Evolutionary conservation across 2,329 filamentous ascomycete species (phyloP), one percentile per base, ranked within the genome.

Genomic region (Drechslera avenae): DNA sequence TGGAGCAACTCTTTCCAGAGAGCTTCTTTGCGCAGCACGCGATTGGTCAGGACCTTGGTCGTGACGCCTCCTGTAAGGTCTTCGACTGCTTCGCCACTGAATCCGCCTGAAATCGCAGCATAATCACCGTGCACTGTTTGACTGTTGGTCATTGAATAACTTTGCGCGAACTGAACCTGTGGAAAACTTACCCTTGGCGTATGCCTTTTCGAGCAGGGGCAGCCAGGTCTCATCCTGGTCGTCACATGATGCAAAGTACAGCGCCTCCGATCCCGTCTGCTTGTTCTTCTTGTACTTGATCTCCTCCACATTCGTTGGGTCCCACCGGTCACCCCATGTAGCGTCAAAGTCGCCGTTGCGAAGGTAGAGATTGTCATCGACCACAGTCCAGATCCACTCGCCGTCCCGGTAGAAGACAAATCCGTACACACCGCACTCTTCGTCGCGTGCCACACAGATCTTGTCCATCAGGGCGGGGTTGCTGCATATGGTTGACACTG

Each of bases 281-380:
- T 88, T 83, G 1, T 82, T 85, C 61, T 83, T 84, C 32, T 83
- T 84, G 60, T 90, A 91, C 45, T 63, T 68, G 13, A 2, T 85
- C 82, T 60, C 89, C 83, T 57, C 86, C 82, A 37, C 53, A 13
- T 67, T 71, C 31, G 59, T 69, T 13, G 57, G 90, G 84, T 68
- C 90, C 83, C 70, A 91, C 81, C 60, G 89, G 79, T 37, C 90
- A 75, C 54, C 87, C 80, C 37, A 88, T 80, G 70, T 87, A 60
- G 71, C 87, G 61, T 94, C 89, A 78, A 90, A 95, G 67, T 89
- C 87, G 1, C 86, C 85, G 0, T 86, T 86, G 32, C 83, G 86
- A 18, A 96, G 82, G 69, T 89, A 96, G 0, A 96, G 80, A 72
- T 95, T 94, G 72, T 96, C 91, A 66, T 96, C 92, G 45, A 96